Percentiles rank a stretch among this genome's conserved stretches.
phyloP scores from a whole-genome alignment of 352 stramenopile genomes.

The Thalassiosira sp. region DNA sequence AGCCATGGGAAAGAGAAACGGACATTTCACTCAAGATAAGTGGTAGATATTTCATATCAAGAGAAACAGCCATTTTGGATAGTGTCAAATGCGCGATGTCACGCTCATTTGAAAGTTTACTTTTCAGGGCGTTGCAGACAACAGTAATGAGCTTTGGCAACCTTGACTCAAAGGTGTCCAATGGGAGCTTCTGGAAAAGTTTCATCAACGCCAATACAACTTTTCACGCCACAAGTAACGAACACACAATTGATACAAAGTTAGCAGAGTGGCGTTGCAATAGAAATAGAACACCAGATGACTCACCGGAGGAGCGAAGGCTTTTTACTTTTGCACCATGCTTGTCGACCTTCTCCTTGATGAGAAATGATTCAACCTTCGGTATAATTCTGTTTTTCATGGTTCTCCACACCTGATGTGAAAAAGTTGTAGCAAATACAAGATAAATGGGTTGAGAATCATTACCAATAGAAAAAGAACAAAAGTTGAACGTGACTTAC shows the following conservation, averaged over 20 bases:
- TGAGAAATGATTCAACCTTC: conserved; percentile 83
- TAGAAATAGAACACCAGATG: too few relatives aligned
- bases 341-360: conserved; percentile 81
- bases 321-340: conserved; percentile 87
- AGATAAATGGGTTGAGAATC: neutral
- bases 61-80: conserved; percentile 91
- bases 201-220: conserved; percentile 96
- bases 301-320: conserved; percentile 90
- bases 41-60: conserved; percentile 85
- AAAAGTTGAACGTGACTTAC: conserved; percentile 59
- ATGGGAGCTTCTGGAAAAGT: conserved; percentile 91
- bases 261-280: too few relatives aligned
- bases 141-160: conserved; percentile 92
- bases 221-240: too few relatives aligned
- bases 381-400: conserved; percentile 84
- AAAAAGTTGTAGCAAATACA: neutral
- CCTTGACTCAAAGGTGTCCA: conserved; percentile 89
- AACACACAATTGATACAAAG: too few relatives aligned
- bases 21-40: conserved; percentile 79
- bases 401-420: conserved; percentile 72
- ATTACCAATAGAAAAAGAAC: neutral
- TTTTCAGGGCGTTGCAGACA: conserved; percentile 84
- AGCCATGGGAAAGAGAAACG: conserved; percentile 84
- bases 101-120: conserved; percentile 91
- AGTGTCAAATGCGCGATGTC: conserved; percentile 91